Conservation (phyloP, 2,329 filamentous ascomycete species). For the Calonectria pseudoreteaudii region DNA sequence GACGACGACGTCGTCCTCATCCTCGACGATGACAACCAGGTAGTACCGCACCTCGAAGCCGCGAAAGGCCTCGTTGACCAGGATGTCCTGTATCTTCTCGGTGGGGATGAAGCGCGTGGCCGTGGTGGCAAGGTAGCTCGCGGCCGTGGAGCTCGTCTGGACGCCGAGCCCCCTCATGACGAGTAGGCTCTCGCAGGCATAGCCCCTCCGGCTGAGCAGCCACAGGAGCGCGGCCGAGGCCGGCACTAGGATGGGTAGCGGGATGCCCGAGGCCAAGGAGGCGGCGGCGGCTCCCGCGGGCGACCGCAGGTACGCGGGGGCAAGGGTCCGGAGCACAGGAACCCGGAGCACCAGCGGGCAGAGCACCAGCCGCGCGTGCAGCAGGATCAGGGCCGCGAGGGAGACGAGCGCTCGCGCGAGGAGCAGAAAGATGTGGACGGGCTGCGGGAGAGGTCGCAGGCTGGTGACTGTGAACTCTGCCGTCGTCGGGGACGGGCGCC, state of each 20-base stretch:
- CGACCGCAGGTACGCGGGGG: conserved; percentile 46
- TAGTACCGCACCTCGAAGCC: conserved; percentile 94
- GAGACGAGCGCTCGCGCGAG: conserved; percentile 55
- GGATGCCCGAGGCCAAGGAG: conserved; percentile 49
- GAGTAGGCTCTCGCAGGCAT: conserved; percentile 83
- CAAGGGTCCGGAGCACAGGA: conserved; percentile 47
- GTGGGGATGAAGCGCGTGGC: conserved; percentile 82
- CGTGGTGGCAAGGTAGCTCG: conserved; percentile 68
- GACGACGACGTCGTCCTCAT: conserved; percentile 90
- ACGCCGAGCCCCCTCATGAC: conserved; percentile 91
- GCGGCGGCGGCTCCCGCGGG: conserved; percentile 48
- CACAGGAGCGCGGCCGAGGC: conserved; percentile 54
- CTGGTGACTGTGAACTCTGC: conserved; percentile 93
- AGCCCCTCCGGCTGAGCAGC: conserved; percentile 58
- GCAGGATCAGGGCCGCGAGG: conserved; percentile 60
- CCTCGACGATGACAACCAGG: conserved; percentile 88
- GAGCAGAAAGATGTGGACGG: conserved; percentile 58
- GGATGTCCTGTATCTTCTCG: conserved; percentile 89
- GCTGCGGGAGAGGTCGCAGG: conserved; percentile 65
- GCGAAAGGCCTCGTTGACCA: conserved; percentile 94
- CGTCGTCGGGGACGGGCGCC: conserved; percentile 86
- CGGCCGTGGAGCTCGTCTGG: conserved; percentile 78
- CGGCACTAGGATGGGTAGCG: conserved; percentile 55
- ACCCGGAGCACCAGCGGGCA: conserved; percentile 41
- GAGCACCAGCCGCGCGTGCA: conserved; percentile 61